These are phyloP conservation scores for Leccinum rimulosum DNA, from an alignment of 768 basidiomycete species.

Conservation along the genomic window DNA sequence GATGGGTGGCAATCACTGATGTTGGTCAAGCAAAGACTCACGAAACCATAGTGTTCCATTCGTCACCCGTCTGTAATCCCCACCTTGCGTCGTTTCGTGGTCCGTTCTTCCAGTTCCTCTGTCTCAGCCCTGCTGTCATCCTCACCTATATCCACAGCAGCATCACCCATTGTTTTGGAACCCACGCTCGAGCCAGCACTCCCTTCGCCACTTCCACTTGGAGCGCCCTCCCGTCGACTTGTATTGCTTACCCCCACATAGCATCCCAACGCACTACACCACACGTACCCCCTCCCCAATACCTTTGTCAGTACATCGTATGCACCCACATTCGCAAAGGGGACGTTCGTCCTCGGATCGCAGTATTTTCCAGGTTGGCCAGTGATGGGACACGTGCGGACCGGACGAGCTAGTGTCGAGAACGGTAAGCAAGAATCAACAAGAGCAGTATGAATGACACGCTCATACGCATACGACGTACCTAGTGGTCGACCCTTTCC, in stretches of 20 bases:
- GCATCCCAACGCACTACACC: conserved; percentile 48
- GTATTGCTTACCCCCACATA: conserved; percentile 30
- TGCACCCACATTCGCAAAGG: conserved; percentile 69
- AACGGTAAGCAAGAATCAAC: background rate
- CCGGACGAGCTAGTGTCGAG: conserved; percentile 48
- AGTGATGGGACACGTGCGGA: conserved; percentile 70
- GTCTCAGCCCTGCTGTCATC: background rate
- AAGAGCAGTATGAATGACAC: background rate
- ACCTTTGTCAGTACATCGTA: conserved; percentile 62
- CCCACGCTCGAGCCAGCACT: background rate
- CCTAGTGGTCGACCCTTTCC: conserved; percentile 65
- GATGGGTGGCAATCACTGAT: background rate
- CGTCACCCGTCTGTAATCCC: conserved; percentile 5
- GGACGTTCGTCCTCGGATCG: conserved; percentile 78
- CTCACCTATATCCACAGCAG: background rate
- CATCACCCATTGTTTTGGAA: background rate
- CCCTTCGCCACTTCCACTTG: background rate
- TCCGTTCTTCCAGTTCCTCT: conserved; percentile 10
- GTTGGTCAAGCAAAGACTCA: background rate
- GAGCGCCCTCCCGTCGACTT: background rate
- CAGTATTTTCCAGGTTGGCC: conserved; percentile 74
- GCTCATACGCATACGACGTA: conserved; percentile 31
- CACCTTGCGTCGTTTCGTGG: conserved; percentile 16
- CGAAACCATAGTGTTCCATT: background rate
- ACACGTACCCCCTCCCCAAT: conserved; percentile 67